Evolutionary conservation across 2,329 filamentous ascomycete genomes (phyloP).

Genomic region (Pyrenophora seminiperda): DNA sequence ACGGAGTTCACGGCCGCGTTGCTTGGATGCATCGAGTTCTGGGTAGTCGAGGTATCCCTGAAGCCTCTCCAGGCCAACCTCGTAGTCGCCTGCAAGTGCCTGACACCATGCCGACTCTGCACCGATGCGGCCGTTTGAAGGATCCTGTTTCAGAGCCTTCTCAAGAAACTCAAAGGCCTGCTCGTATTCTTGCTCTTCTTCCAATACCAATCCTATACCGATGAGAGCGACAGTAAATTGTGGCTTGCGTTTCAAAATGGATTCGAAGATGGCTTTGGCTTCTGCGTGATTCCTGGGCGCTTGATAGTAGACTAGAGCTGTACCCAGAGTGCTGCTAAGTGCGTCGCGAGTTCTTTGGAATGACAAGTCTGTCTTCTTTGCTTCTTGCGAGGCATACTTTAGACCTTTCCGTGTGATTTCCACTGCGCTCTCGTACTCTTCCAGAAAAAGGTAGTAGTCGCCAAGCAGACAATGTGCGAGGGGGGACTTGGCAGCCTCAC

Average conservation of each 20-base stretch:
- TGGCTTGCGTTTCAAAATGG: constrained; percentile 75
- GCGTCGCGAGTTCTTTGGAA: constrained; percentile 69
- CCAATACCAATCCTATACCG: constrained; percentile 86
- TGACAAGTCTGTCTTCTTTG: constrained; percentile 68
- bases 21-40: constrained; percentile 66
- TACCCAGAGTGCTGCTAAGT: constrained; percentile 77
- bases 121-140: constrained; percentile 75
- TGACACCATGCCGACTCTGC: constrained; percentile 93
- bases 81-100: constrained; percentile 78
- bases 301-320: constrained; percentile 88
- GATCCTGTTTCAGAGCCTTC: constrained; percentile 74
- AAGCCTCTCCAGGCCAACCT: constrained; percentile 69
- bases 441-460: constrained; percentile 81
- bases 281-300: constrained; percentile 87
- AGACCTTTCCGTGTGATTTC: constrained; percentile 79
- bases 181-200: constrained; percentile 88
- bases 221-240: constrained; percentile 81
- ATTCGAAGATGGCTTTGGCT: constrained; percentile 83
- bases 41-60: constrained; percentile 66
- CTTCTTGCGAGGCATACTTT: constrained; percentile 63
- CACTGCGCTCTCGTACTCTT: constrained; percentile 82
- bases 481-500: constrained; percentile 65
- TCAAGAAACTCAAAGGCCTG: constrained; percentile 81
- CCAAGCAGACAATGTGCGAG: constrained; percentile 83
- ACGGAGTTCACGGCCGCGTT: constrained; percentile 70